phyloP scores from a whole-genome alignment of 768 basidiomycete genomes.

The Pleurotus giganteus region DNA sequence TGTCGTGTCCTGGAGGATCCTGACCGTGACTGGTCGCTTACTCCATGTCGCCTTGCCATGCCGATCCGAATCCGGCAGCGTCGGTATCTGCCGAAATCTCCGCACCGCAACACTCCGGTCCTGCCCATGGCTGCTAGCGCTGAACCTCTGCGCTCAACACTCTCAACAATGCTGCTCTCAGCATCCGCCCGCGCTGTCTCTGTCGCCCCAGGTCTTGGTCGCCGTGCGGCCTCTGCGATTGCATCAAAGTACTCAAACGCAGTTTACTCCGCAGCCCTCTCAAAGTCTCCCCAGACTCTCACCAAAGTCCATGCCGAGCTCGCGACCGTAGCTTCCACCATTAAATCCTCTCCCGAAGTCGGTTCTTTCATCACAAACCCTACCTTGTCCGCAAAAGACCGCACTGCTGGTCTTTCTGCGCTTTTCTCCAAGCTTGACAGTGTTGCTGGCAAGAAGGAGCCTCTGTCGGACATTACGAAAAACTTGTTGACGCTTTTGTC shows the following conservation, averaged over 20 bases:
- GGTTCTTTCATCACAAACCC: conserved; percentile 83
- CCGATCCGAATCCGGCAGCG: conserved; percentile 6
- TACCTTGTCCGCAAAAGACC: conserved; percentile 81
- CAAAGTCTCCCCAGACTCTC: conserved; percentile 80
- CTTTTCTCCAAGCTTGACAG: conserved; percentile 71
- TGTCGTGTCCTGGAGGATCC: not conserved
- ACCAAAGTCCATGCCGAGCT: conserved; percentile 87
- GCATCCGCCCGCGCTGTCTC: conserved; percentile 27
- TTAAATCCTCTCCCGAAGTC: conserved; percentile 66
- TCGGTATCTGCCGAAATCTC: conserved; percentile 11
- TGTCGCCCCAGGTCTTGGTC: conserved; percentile 49
- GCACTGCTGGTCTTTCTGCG: conserved; percentile 60
- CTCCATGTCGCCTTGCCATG: not conserved
- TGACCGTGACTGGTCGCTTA: not conserved
- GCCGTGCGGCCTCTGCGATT: conserved; percentile 68
- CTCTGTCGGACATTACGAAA: conserved; percentile 84
- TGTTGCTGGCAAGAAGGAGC: conserved; percentile 62
- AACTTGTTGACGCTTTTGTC: conserved; percentile 88
- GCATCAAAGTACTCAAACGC: conserved; percentile 85
- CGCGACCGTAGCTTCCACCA: conserved; percentile 60
- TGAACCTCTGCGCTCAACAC: conserved; percentile 4
- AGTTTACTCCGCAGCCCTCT: conserved; percentile 75
- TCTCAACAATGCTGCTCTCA: conserved; percentile 15
- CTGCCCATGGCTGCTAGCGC: not conserved
- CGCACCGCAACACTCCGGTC: conserved; percentile 2